Evolutionary conservation across 106 monocot species (phyloP).

Genomic region (Acorus calamus): DNA sequence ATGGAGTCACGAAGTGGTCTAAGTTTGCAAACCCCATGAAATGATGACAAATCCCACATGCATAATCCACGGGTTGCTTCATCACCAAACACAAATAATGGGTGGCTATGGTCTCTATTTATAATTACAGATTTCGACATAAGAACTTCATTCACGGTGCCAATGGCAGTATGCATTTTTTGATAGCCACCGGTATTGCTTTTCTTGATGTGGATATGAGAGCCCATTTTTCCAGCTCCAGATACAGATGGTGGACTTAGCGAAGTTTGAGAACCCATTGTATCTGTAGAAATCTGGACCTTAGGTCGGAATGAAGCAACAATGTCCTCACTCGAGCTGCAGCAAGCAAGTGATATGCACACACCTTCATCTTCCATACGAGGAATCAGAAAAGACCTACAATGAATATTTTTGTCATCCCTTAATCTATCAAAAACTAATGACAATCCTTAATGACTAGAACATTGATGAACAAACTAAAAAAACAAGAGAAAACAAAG

Average conservation of each 20-base stretch:
- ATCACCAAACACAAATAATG: conserved; percentile 56
- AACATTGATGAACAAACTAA: too few species aligned
- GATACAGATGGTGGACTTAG: conserved; percentile 19
- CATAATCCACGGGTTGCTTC: conserved; percentile 42
- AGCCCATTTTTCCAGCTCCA: conserved; percentile 43
- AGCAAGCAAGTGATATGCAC: conserved; percentile 83
- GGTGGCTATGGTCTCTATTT: conserved; percentile 7
- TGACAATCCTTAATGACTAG: not conserved
- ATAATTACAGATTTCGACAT: conserved; percentile 71
- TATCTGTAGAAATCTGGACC: conserved; percentile 22
- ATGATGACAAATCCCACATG: conserved; percentile 44
- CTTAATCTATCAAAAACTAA: not conserved
- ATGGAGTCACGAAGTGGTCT: conserved; percentile 65
- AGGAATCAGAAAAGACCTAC: conserved; percentile 56
- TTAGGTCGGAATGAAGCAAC: conserved; percentile 89
- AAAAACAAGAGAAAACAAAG: too few species aligned
- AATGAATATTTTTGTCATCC: not conserved
- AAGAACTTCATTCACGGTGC: conserved; percentile 52
- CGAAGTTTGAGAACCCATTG: conserved; percentile 25
- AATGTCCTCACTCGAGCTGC: conserved; percentile 24
- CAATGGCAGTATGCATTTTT: conserved; percentile 12
- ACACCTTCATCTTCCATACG: conserved; percentile 45
- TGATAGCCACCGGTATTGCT: conserved; percentile 11
- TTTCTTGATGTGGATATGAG: conserved; percentile 53
- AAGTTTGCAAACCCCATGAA: conserved; percentile 30